Conservation (phyloP, 441 rosid genomes). For the Euphorbia celastroides region DNA sequence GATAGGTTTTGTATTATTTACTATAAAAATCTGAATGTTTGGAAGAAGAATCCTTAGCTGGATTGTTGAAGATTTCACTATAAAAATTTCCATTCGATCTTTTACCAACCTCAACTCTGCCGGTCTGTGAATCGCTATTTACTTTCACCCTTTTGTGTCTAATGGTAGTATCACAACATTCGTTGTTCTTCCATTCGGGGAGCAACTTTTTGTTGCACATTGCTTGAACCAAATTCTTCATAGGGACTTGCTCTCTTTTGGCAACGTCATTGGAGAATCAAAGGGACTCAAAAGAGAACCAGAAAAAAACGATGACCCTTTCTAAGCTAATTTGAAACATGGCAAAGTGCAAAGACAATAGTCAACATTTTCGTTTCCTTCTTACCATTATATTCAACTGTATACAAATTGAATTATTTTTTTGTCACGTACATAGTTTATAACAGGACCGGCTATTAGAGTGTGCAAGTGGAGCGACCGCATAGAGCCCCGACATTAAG, state of each 20-base stretch:
- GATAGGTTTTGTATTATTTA: too few species aligned
- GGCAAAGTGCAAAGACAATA: too few species aligned
- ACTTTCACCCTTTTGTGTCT: conserved; percentile 26
- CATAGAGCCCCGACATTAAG: too few species aligned
- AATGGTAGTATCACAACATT: conserved; percentile 22
- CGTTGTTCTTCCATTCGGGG: conserved; percentile 28
- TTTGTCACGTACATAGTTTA: too few species aligned
- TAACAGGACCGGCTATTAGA: too few species aligned
- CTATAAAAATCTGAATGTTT: neutral
- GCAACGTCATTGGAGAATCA: conserved; percentile 30
- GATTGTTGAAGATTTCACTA: too few species aligned
- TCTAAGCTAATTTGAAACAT: too few species aligned
- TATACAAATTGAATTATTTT: too few species aligned
- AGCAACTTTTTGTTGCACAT: conserved; percentile 32
- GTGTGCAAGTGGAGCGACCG: too few species aligned
- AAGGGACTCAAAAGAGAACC: conserved; percentile 32
- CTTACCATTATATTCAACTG: too few species aligned
- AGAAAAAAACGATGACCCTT: conserved; percentile 33
- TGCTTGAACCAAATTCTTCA: conserved; percentile 47
- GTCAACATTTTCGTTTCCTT: too few species aligned
- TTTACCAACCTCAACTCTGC: conserved; percentile 37
- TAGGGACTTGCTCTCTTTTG: conserved; percentile 32
- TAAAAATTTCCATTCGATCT: conserved; percentile 48
- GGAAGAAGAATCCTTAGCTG: too few species aligned
- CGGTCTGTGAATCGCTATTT: conserved; percentile 28